Conservation (phyloP, 208 protist species). For the Naegleria gruberi region DNA sequence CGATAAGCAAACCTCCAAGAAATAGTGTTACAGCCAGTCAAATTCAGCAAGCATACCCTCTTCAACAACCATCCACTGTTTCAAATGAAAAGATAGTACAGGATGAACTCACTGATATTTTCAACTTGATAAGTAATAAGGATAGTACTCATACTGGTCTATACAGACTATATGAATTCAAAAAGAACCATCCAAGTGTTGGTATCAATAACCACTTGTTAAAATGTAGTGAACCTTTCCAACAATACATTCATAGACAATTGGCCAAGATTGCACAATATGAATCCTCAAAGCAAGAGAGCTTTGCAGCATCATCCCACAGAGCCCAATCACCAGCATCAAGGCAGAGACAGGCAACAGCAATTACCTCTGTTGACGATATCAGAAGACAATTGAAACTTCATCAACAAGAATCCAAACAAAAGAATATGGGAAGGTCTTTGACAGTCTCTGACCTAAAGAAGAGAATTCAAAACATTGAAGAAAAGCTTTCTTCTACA, state of each 20-base stretch:
- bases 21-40: not conserved
- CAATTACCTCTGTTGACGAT: not conserved
- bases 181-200: not conserved
- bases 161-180: not conserved
- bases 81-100: not conserved
- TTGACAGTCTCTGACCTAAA: not conserved
- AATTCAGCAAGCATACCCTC: not conserved
- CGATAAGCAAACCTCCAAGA: not conserved
- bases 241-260: conserved; percentile 32
- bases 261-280: not conserved
- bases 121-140: not conserved
- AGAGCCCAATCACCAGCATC: not conserved
- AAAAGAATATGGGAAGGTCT: not conserved
- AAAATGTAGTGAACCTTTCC: conserved; percentile 32
- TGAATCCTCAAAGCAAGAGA: not conserved
- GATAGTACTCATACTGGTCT: not conserved
- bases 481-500: not conserved
- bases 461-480: not conserved
- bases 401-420: not conserved
- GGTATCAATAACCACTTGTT: not conserved
- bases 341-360: not conserved
- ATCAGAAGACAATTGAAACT: not conserved
- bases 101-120: not conserved
- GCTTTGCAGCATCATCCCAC: not conserved
- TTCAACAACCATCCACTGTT: not conserved